Evolutionary conservation across 164 flowering plant genomes (phyloP), one percentile per base, ranked within the genome.

Genomic region (Aristolochia fimbriata): DNA sequence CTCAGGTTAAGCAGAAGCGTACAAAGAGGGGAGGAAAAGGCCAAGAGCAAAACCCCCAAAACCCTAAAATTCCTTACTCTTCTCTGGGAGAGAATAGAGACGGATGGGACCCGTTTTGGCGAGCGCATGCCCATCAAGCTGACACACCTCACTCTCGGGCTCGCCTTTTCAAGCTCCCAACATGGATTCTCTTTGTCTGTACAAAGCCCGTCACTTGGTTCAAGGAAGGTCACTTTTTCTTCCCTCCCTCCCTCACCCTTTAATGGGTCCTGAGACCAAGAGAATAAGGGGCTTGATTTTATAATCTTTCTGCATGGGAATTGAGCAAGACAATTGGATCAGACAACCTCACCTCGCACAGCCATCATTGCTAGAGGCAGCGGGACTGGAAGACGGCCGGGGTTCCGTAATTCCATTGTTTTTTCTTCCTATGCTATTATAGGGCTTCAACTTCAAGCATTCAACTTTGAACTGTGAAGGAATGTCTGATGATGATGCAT

Each of bases 181-280:
- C 80, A 78, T 70, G 76, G 82, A 78, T 78, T 78, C 82, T 76
- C 78, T 70, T 65, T 78, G 69, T 72, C 68, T 67, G 72, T 57
- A 56, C 70, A 70, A 79, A 63, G 62, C 76, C 78, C 82, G 68
- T 76, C 82, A 70, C 78, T 57, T 64, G 60, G 61, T 59, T 76
- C 76, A 68, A 76, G 82, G 66, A 70, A 71, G 63, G 58, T 71
- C 72, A 70, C 77, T 65, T 74, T 71, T 73, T 74, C 74, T 70
- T 59, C 68, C 63, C 65, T 70, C 50, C 15, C 54, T 53, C 67
- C 64, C 67, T 65, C 62, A 50, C 43, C 49, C 51, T 61, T 65
- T 64, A 43, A 51, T 43, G 53, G 55, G 62, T 33, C 47, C 47
- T 37, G 65, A 23, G 47, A 65, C 55, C 64, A 55, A 62, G 51